A percentile compares a stretch with the other conserved stretches of the same genome.
Conservation (phyloP, 2,329 filamentous ascomycete genomes). For the Alternaria alternata region DNA sequence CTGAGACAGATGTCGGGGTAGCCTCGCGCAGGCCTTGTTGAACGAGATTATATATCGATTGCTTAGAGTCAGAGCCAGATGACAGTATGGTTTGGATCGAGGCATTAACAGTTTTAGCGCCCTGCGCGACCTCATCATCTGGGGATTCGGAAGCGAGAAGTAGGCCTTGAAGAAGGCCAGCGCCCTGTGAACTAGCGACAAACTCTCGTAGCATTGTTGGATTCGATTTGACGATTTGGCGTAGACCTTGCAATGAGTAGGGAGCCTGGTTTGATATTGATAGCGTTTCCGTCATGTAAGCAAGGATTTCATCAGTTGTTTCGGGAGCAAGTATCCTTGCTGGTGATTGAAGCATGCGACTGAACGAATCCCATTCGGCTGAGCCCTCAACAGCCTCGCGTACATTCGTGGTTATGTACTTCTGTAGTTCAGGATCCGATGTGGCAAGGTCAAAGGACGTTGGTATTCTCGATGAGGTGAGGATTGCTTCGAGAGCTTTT, state of each 20-base stretch:
- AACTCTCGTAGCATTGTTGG: slow-evolving; percentile 55
- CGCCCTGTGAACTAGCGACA: slow-evolving; percentile 55
- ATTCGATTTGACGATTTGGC: slow-evolving; percentile 53
- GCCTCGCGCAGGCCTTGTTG: slow-evolving; percentile 60
- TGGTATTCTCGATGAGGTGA: slow-evolving; percentile 49
- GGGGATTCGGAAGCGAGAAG: slow-evolving; percentile 63
- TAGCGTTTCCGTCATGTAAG: slow-evolving; percentile 50
- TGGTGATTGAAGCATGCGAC: slow-evolving; percentile 46
- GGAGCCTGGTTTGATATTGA: slow-evolving; percentile 46
- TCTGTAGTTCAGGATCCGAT: slow-evolving; percentile 47
- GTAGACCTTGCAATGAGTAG: slow-evolving; percentile 55
- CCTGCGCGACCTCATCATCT: slow-evolving; percentile 60
- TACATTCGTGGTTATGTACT: slow-evolving; percentile 43
- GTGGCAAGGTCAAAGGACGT: slow-evolving; percentile 47
- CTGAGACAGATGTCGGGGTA: slow-evolving; percentile 53
- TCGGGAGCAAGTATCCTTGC: slow-evolving; percentile 43
- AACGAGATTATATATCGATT: slow-evolving; percentile 62
- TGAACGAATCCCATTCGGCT: slow-evolving; percentile 48
- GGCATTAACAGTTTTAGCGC: slow-evolving; percentile 50
- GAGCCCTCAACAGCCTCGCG: slow-evolving; percentile 42
- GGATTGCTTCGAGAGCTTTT: slow-evolving; percentile 42
- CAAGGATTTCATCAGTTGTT: slow-evolving; percentile 51
- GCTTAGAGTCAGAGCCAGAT: slow-evolving; percentile 51
- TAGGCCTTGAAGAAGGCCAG: slow-evolving; percentile 60
- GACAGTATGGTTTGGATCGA: slow-evolving; percentile 47